Percentiles rank a stretch among this genome's conserved stretches.
These are phyloP conservation scores for Russula sp. DNA, from an alignment of 768 basidiomycete species.

Conservation along the genomic window DNA sequence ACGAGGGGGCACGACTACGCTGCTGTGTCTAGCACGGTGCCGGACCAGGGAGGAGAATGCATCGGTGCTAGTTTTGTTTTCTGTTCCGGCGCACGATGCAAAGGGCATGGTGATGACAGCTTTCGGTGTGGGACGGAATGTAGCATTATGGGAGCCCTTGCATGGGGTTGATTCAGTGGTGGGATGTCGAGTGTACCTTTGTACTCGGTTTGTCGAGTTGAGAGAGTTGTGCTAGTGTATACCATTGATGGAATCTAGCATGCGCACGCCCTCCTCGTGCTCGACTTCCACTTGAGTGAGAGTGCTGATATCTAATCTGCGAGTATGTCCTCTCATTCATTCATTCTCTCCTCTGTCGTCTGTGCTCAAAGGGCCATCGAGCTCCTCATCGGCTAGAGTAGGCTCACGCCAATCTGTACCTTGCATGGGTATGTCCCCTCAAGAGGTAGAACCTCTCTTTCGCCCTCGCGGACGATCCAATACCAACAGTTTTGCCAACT, in stretches of 20 bases:
- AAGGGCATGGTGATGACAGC: neutral
- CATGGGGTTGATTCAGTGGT: neutral
- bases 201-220: conserved; percentile 19
- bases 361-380: neutral
- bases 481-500: conserved; percentile 43
- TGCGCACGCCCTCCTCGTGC: neutral
- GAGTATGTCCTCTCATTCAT: neutral
- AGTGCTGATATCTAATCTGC: neutral
- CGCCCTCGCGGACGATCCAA: conserved; percentile 43
- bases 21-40: conserved; percentile 23
- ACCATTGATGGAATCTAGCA: neutral
- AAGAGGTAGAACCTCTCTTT: conserved; percentile 34
- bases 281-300: neutral
- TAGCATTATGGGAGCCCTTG: conserved; percentile 12
- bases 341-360: neutral
- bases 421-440: conserved; percentile 31
- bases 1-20: conserved; percentile 6
- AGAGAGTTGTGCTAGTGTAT: neutral
- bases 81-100: conserved; percentile 12
- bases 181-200: conserved; percentile 18
- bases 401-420: conserved; percentile 6
- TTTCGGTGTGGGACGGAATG: neutral
- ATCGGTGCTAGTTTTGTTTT: conserved; percentile 13
- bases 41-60: neutral
- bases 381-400: neutral